Evolutionary conservation across 108 stramenopile genomes (phyloP), one percentile per base, ranked within the genome.

Genomic region (Aurantiochytrium sp.): DNA sequence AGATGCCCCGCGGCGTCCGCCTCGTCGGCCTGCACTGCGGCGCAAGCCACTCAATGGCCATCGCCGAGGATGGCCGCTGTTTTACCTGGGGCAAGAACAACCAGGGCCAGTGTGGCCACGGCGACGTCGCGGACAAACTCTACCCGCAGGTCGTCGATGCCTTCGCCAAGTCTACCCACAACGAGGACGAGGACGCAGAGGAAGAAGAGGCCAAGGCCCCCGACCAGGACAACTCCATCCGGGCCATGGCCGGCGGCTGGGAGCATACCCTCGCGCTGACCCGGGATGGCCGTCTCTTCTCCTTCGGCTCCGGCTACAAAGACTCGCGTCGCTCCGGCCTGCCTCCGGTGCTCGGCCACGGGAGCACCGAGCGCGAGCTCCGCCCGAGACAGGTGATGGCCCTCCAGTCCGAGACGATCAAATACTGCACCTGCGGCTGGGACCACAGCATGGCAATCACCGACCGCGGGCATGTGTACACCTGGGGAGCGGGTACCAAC

Each of bases 21-120:
- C 39, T 81, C 30, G 73, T 81, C 8, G 73, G 73, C 12, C 87
- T 92, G 27, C 87, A 88, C 73, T 91, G 90, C 45, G 92, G 92
- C 12, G 90, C 90, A 68, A 90, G 90, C 19, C 92, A 93, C 90
- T 89, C 90, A 32, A 89, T 86, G 24, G 90, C 87, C 4, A 68
- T 93, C 32, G 86, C 90, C 24, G 85, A 53, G 34, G 59, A 85
- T 52, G 92, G 92, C 22, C 69, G 90, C 52, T 86, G 89, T 17
- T 93, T 88, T 68, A 85, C 89, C 24, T 93, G 92, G 73, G 92
- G 92, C 12, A 87, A 91, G 39, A 91, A 88, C 65, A 42, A 68
- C 53, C 90, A 91, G 87, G 91, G 91, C 31, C 92, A 93, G 89
- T 90, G 91, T 2, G 92, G 92, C 37, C 91, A 91, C 54, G 92